A percentile compares a stretch with the other conserved stretches of the same genome.
These are phyloP conservation scores for Phytophthora megakarya DNA, from an alignment of 352 stramenopile species.

Conservation along the genomic window DNA sequence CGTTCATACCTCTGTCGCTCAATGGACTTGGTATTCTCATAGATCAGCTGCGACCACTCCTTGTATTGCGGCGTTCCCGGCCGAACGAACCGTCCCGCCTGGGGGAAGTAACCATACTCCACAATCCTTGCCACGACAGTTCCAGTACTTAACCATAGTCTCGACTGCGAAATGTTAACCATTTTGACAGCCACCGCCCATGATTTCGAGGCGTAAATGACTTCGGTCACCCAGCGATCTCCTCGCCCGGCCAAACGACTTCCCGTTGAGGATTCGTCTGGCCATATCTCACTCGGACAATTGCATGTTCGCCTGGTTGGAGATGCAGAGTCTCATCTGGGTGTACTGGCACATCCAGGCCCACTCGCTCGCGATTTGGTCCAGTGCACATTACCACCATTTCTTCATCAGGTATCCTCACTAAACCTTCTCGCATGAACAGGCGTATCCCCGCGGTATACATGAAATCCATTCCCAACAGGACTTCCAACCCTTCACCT, in stretches of 20 bases:
- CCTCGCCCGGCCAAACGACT: not conserved
- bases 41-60: not conserved
- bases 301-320: too few relatives aligned
- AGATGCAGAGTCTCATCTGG: too few relatives aligned
- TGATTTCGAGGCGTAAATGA: too few relatives aligned
- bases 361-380: conserved; percentile 1
- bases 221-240: too few relatives aligned
- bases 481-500: too few relatives aligned
- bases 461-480: too few relatives aligned
- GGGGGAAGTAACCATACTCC: not conserved
- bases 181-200: too few relatives aligned
- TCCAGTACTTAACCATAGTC: not conserved
- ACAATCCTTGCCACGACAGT: not conserved
- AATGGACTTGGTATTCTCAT: not conserved
- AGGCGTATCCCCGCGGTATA: too few relatives aligned
- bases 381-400: not conserved
- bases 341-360: conserved; percentile 21
- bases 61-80: not conserved
- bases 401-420: not conserved
- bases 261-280: not conserved
- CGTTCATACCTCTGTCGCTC: not conserved
- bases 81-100: not conserved
- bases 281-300: too few relatives aligned
- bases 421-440: not conserved
- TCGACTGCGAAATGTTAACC: too few relatives aligned